Conservation (phyloP, 2,329 filamentous ascomycete species). For the Paraphaeosphaeria sporulosa region DNA sequence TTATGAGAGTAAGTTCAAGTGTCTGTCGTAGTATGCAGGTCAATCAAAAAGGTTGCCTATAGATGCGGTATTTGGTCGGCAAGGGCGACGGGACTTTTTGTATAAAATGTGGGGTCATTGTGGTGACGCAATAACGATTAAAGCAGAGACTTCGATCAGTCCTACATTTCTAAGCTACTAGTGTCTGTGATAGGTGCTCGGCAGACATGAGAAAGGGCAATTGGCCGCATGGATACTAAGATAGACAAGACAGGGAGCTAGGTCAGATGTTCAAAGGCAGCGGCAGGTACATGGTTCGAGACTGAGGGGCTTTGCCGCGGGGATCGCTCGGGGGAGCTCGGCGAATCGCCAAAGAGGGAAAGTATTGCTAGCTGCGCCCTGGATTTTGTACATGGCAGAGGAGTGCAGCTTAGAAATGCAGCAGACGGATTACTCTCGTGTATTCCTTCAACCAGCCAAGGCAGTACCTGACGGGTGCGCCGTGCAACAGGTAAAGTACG, state of each 20-base stretch:
- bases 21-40: neutral
- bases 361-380: neutral
- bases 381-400: neutral
- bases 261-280: neutral
- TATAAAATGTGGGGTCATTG: conserved; percentile 22
- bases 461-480: too few relatives aligned
- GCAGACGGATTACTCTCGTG: neutral
- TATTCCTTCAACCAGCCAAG: too few relatives aligned
- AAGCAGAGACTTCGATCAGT: conserved; percentile 4
- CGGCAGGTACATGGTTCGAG: neutral
- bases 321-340: conserved; percentile 3
- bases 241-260: neutral
- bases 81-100: conserved; percentile 11
- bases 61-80: conserved; percentile 3
- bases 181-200: neutral
- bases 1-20: neutral
- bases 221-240: neutral
- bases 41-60: conserved; percentile 3
- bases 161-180: conserved; percentile 12
- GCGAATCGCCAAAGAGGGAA: neutral
- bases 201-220: neutral
- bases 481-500: too few relatives aligned
- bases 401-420: conserved; percentile 1
- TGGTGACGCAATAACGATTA: conserved; percentile 23
- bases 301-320: neutral